Percentiles rank a stretch among this genome's conserved stretches.
phyloP scores from a whole-genome alignment of 805 yeast species.

The Pichia heedii region DNA sequence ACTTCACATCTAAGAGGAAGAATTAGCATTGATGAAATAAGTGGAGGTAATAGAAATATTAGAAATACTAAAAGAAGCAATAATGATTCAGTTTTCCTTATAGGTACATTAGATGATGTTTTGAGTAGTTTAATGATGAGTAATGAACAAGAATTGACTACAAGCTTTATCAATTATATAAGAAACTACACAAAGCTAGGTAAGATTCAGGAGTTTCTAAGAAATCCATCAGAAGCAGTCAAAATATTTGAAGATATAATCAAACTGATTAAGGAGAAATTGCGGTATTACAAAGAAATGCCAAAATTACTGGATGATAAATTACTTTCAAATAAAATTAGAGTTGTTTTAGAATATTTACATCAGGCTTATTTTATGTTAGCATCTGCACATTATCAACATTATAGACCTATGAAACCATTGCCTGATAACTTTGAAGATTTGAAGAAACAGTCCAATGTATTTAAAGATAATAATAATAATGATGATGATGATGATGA shows the following conservation, averaged over 20 bases:
- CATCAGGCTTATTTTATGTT: conserved; percentile 75
- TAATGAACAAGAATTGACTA: conserved; percentile 40
- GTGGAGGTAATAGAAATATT: conserved; percentile 3
- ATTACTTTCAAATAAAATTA: conserved; percentile 22
- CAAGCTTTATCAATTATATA: conserved; percentile 40
- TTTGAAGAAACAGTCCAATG: conserved; percentile 9
- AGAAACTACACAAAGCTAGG: conserved; percentile 50
- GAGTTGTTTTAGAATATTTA: conserved; percentile 48
- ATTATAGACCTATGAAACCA: conserved; percentile 30
- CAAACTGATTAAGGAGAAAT: conserved; percentile 22
- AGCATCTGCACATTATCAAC: conserved; percentile 65
- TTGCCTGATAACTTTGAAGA: conserved; percentile 27
- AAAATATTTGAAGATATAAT: conserved; percentile 35
- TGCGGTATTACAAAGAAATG: conserved; percentile 8
- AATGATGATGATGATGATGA: conserved; percentile 17
- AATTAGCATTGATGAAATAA: conserved; percentile 3
- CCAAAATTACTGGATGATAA: conserved; percentile 5
- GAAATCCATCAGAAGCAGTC: conserved; percentile 45
- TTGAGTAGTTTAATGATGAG: conserved; percentile 53
- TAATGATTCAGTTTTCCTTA: conserved; percentile 14
- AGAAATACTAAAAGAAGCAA: conserved; percentile 4
- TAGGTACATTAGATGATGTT: conserved; percentile 57
- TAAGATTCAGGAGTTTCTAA: conserved; percentile 52
- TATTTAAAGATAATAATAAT: not conserved
- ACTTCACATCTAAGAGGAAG: conserved; percentile 4